A percentile compares a stretch with the other conserved stretches of the same genome.
Conservation (phyloP, 73 alveolate species). For the Tetrahymena thermophila region DNA sequence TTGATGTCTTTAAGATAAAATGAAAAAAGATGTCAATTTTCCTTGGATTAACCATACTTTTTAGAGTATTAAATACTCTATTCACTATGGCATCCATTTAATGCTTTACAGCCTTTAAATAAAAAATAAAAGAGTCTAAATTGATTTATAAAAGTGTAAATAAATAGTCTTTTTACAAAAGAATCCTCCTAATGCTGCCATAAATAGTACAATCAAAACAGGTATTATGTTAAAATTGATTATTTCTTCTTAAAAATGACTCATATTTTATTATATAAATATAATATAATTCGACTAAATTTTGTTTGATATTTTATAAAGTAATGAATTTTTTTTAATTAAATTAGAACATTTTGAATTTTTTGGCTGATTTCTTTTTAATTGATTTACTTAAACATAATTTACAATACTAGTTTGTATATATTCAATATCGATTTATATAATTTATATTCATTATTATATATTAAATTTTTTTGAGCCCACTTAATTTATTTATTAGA, state of each 20-base stretch:
- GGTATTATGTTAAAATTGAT: background rate
- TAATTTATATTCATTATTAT: no score
- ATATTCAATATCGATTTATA: no score
- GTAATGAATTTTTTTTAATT: no score
- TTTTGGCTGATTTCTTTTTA: no score
- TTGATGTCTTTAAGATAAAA: no score
- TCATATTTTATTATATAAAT: background rate
- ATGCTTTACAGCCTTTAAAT: background rate
- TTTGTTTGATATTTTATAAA: background rate
- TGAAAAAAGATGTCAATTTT: background rate
- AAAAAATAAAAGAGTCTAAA: no score
- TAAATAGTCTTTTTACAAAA: background rate
- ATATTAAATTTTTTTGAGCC: no score
- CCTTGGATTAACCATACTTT: background rate
- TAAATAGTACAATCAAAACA: background rate
- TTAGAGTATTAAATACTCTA: background rate
- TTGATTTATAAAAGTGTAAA: background rate
- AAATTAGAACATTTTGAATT: background rate
- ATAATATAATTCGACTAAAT: background rate
- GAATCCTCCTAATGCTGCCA: background rate
- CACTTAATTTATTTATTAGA: no score
- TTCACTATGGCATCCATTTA: background rate
- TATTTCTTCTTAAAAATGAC: background rate
- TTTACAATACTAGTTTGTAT: no score
- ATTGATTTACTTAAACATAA: no score